These are phyloP conservation scores for Trametes elegans DNA, from an alignment of 768 basidiomycete genomes.

Conservation along the genomic window DNA sequence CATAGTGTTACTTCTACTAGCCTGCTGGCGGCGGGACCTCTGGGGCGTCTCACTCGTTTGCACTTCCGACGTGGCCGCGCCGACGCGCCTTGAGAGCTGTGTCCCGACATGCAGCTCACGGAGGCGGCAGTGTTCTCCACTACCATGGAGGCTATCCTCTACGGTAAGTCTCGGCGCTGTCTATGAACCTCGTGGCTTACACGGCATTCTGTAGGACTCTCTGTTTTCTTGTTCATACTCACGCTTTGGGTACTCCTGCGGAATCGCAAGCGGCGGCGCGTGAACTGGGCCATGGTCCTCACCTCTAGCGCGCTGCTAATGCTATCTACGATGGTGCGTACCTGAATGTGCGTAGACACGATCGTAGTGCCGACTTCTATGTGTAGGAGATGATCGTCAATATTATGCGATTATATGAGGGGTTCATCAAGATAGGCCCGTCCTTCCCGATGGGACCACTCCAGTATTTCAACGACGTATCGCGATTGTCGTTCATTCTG, in stretches of 20 bases:
- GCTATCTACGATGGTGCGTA: constrained; percentile 20
- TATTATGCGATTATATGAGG: constrained; percentile 1
- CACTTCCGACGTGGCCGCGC: neutral
- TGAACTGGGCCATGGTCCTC: constrained; percentile 18
- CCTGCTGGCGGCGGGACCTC: too few relatives aligned
- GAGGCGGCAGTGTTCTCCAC: constrained; percentile 23
- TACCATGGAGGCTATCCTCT: constrained; percentile 21
- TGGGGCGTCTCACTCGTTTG: neutral
- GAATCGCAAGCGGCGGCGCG: constrained; percentile 15
- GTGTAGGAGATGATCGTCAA: constrained; percentile 21
- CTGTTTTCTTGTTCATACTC: constrained; percentile 25
- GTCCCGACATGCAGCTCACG: neutral
- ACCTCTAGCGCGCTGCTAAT: constrained; percentile 18
- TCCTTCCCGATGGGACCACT: neutral
- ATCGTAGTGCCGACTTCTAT: neutral
- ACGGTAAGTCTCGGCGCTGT: constrained; percentile 11
- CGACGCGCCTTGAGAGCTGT: neutral
- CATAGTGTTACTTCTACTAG: too few relatives aligned
- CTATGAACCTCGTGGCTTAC: too few relatives aligned
- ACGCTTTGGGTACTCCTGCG: constrained; percentile 24
- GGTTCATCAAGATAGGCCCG: constrained; percentile 1
- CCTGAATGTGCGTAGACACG: neutral
- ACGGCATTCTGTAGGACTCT: constrained; percentile 9
- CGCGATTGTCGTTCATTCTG: neutral
- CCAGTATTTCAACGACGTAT: constrained; percentile 1